Percentiles rank a stretch among this genome's conserved stretches.
These are phyloP conservation scores for Recurvomyces mirabilis DNA, from an alignment of 495 filamentous ascomycete genomes.

Conservation along the genomic window DNA sequence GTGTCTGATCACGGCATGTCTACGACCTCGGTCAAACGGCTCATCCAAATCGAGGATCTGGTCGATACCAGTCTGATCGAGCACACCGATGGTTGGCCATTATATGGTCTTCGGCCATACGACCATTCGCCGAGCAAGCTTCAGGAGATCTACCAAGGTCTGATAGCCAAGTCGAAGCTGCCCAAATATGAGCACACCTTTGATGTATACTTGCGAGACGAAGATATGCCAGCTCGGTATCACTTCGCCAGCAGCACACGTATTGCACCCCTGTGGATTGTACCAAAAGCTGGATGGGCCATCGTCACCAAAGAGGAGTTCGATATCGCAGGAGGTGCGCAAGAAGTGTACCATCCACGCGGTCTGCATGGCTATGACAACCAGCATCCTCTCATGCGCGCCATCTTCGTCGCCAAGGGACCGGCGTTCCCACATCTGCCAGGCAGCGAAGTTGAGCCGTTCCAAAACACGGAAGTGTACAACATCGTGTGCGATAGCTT, in stretches of 20 bases:
- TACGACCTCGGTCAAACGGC: constrained; percentile 65
- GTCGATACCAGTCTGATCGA: constrained; percentile 62
- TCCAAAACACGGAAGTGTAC: constrained; percentile 94
- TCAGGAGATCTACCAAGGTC: constrained; percentile 29
- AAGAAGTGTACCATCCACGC: constrained; percentile 57
- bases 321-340: constrained; percentile 50
- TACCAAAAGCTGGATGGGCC: constrained; percentile 83
- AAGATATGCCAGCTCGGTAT: constrained; percentile 76
- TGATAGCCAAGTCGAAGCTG: constrained; percentile 37
- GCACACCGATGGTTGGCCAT: constrained; percentile 89
- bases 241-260: constrained; percentile 77
- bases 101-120: constrained; percentile 75
- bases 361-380: constrained; percentile 89
- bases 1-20: constrained; percentile 99
- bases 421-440: constrained; percentile 78
- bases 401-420: constrained; percentile 79
- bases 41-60: constrained; percentile 88
- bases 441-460: constrained; percentile 67
- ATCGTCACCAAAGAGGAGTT: constrained; percentile 71
- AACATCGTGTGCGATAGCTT: constrained; percentile 85
- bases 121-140: constrained; percentile 40
- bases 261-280: constrained; percentile 85
- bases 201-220: constrained; percentile 71
- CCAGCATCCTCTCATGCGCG: constrained; percentile 80
- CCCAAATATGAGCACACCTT: constrained; percentile 47